These are phyloP conservation scores for Rhododendron ovatum DNA, from an alignment of 148 eudicot genomes.

Conservation along the genomic window DNA sequence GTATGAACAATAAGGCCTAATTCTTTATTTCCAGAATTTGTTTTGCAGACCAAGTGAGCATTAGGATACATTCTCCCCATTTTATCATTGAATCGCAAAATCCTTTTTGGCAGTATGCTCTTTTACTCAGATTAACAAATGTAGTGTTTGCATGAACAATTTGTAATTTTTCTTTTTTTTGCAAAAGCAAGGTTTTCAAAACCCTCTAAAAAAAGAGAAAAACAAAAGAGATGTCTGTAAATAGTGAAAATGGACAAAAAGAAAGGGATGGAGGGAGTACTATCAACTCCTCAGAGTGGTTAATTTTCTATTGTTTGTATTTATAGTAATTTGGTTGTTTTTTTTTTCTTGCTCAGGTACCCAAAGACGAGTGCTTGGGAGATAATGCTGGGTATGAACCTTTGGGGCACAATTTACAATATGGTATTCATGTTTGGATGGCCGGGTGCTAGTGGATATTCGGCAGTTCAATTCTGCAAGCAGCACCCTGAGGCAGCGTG, in stretches of 20 bases:
- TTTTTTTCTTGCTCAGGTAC: slow-evolving; percentile 41
- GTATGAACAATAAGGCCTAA: not conserved
- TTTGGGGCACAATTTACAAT: slow-evolving; percentile 96
- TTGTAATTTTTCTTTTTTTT: not conserved
- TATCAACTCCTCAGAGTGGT: too few species aligned
- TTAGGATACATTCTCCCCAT: not conserved
- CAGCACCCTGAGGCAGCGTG: slow-evolving; percentile 94
- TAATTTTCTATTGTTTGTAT: not conserved
- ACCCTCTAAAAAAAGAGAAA: not conserved
- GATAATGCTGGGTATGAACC: slow-evolving; percentile 95
- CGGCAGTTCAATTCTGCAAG: slow-evolving; percentile 79
- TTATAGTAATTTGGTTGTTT: not conserved
- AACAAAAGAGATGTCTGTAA: not conserved
- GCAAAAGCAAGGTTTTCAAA: not conserved
- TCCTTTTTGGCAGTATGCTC: not conserved
- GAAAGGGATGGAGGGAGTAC: too few species aligned
- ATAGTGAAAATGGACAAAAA: not conserved
- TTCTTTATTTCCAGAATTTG: not conserved
- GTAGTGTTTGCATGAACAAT: not conserved
- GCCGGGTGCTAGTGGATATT: slow-evolving; percentile 88
- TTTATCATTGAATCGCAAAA: not conserved
- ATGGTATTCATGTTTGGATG: slow-evolving; percentile 85
- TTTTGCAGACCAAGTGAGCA: not conserved
- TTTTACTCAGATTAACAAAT: not conserved
- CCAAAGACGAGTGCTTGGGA: slow-evolving; percentile 97